Evolutionary conservation across 176 grass and related monocot species (phyloP), one percentile per base, ranked within the genome.

Genomic region (Alloteropsis semialata): DNA sequence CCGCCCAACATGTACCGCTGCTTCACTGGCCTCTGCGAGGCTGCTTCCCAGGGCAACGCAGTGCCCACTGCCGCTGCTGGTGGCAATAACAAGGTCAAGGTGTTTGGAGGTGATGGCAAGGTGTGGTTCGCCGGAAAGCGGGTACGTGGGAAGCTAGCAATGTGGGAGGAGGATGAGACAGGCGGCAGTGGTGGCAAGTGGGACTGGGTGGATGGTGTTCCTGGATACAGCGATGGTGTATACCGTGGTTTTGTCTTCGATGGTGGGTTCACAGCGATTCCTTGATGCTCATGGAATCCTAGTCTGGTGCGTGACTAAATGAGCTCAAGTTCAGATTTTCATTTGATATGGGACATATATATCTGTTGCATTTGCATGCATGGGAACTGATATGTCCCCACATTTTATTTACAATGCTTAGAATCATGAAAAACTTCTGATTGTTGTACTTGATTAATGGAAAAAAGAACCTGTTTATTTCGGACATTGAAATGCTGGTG

Each of bases 71-170:
- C 82, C 2, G 45, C 82, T 3, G 63, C 68, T 0, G 93, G 84
- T 0, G 91, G 90, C 14, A 96, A 99, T 80, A 99, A 94, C 21
- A 99, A 99, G 91, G 97, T 99, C 18, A 99, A 99, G 87, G 97
- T 99, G 11, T 99, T 99, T 14, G 97, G 97, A 4, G 97, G 97
- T 39, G 89, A 99, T 56, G 97, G 97, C 1, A 99, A 88, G 81
- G 97, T 99, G 19, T 99, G 97, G 93, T 99, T 99, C 32, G 92
- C 93, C 3, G 97, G 97, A 15, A 99, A 93, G 88, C 86, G 91
- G 5, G 93, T 99, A 0, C 88, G 85, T 4, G 97, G 97, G 24
- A 93, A 96, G 77, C 86, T 99, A 19, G 97, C 91, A 1, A 94
- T 96, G 97, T 99, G 97, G 97, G 97, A 99, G 74, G 97, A 99